Evolutionary conservation across 75 land plant genomes (phyloP), one percentile per base, ranked within the genome.

Genomic region (Pseudotsuga menziesii): DNA sequence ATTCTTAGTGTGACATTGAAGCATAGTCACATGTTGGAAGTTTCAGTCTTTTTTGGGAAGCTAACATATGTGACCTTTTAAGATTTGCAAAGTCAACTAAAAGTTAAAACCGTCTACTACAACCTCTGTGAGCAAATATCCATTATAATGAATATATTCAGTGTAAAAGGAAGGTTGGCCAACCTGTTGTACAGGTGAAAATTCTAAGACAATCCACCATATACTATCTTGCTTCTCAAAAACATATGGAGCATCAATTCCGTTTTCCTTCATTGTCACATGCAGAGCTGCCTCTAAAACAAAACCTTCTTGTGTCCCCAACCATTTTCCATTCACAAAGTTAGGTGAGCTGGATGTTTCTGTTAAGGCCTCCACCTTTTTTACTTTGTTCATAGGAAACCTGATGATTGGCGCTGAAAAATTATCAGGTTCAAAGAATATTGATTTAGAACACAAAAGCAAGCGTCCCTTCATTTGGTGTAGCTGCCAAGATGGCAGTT

Each of bases 361-460:
- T 32, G 78, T 29, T 13, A 78, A 55, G 48, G 72, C 62, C 55
- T 86, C 88, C 6, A 85, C 83, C 72, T 57, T 79, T 39, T 59
- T 85, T 13, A 85, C 74, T 76, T 85, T 83, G 77, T 70, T 59
- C 39, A 85, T 64, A 36, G 85, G 87, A 23, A 85, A 83, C 87
- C 76, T 85, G 22, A 85, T 62, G 36, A 85, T 82, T 27, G 87
- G 87, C 19, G 72, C 58, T n/a, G 56, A 60, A 19, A 83, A 26
- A 71, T 74, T 56, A 79, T 85, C 85, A 19, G 87, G 85, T 70
- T 85, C 87, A 76, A 85, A 83, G 72, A 79, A 85, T 5, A 82
- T 79, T 16, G 85, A 85, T 62, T 80, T 80, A 35, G 87, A 76
- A 52, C 87, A 85, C 48, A 85, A 63, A 15, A 82, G 85, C 22